Evolutionary conservation across 176 grass and related monocot genomes (phyloP).

Genomic region (Aegilops sharonensis): DNA sequence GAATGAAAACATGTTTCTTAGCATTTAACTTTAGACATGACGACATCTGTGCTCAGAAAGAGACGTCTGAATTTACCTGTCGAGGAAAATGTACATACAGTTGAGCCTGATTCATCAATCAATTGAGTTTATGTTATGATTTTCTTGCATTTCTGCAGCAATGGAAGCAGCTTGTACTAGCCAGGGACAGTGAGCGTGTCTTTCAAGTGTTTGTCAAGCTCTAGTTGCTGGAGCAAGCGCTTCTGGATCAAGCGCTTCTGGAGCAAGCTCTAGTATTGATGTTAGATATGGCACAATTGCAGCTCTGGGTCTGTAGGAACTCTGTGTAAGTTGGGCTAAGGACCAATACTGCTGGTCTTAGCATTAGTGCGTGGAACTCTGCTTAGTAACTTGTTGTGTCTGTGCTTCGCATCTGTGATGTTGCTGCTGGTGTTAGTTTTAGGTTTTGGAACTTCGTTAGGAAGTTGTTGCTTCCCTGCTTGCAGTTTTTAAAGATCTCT

Average conservation of each 20-base stretch:
- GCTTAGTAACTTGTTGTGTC: too few relatives aligned
- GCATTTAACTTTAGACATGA: too few relatives aligned
- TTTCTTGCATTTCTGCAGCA: not conserved
- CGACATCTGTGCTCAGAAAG: too few relatives aligned
- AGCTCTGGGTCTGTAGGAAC: too few relatives aligned
- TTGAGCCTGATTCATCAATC: not conserved
- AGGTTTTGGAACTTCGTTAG: too few relatives aligned
- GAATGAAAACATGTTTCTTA: too few relatives aligned
- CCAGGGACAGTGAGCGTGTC: not conserved
- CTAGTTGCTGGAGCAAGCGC: not conserved
- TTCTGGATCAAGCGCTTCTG: not conserved
- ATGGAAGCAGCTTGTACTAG: not conserved
- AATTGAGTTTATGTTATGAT: not conserved
- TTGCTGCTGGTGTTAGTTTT: not conserved
- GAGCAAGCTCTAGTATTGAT: not conserved
- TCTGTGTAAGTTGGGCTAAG: too few relatives aligned
- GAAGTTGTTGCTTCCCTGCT: not conserved
- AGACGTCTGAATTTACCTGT: not conserved
- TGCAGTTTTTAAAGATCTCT: not conserved
- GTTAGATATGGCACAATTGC: too few relatives aligned
- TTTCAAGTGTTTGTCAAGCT: not conserved
- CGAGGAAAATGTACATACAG: not conserved
- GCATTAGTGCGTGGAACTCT: too few relatives aligned
- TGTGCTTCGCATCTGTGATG: not conserved
- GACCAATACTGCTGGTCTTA: too few relatives aligned